Evolutionary conservation across 345 rosid species (phyloP), one percentile per base, ranked within the genome.

Genomic region (Dovyalis caffra): DNA sequence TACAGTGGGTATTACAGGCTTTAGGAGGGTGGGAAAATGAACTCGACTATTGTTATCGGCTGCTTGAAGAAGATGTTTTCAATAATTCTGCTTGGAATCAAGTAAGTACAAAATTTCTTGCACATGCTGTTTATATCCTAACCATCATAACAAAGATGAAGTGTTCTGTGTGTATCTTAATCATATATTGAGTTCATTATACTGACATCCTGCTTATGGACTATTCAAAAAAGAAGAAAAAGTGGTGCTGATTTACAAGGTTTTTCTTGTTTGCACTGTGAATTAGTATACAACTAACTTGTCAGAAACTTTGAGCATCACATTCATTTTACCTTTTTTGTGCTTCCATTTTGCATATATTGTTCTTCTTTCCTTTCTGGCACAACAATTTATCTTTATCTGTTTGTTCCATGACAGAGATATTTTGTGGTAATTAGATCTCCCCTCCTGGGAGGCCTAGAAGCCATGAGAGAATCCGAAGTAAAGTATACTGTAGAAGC

Each of bases 61-160:
- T 95, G 65, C 91, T 91, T 62, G 79, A 90, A 82, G 91, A 87
- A 76, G 98, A 95, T 74, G 77, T 91, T 63, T 93, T 88, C 65
- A 95, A 95, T 82, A 91, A 93, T 84, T 95, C 97, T 58, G 98
- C 97, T 2, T 93, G 99, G 99, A 95, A 91, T 85, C 99, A 93
- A 95, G 98, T 87, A 86, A 32, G 61, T 28, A 58, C 20, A 23
- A 18, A n/a, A 2, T 35, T 37, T 57, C 9, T 56, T 6, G 47
- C 15, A 0, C 49, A 15, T 37, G 8, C 35, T 60, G 29, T 61
- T 40, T 28, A 3, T 28, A 15, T 40, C 11, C 32, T 73, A 21
- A 45, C 31, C 8, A n/a, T 29, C 8, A 20, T 63, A 21, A 31
- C 32, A 53, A 8, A 2, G n/a, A 51, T 32, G 25, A 57, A 32